Base-by-base conservation (phyloP, 495 filamentous ascomycete species). In the Penicillium argentinense region DNA sequence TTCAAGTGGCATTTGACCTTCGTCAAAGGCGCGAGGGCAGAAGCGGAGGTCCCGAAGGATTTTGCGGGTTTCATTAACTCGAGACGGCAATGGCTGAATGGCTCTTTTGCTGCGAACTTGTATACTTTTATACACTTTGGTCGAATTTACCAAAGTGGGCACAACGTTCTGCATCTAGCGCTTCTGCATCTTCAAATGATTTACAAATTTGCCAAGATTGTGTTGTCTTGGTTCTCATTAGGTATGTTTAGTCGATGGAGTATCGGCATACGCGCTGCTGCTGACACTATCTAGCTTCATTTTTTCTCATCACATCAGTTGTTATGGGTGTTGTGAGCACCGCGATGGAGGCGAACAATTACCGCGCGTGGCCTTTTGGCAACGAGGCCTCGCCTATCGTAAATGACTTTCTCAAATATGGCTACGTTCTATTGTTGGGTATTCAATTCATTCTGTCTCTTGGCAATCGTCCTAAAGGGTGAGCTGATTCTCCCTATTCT, bases 1-100 rank as follows among this genome's bases (percentile, higher is more conserved):
- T 91, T 88, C 42, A 96, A 96, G 64, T 98, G 93, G 93, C 93
- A 96, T 75, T 68, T 97, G 59, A 90, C 89, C 28, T 98, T 97
- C 60, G 91, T 98, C 73, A 96, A 97, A 71, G 84, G 91, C 5
- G 92, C 93, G 54, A 97, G 96, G 77, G 92, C 86, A 59, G 93
- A 98, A 69, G 97, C 93, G 2, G 93, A 98, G 67, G 93, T 98
- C 43, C 93, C 93, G 9, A 93, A 96, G 73, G 90, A 92, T 64
- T 41, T 37, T 11, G 32, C 90, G 39, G 90, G 95, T 62, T 93
- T 96, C 71, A 95, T 96, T 70, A 84, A 82, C 34, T 88, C 93
- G 67, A 85, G 88, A 67, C 80, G 90, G 66, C 82, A 89, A 68
- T 96, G 91, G 91, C 78, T 95, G 29, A 96, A 96, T 71, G 90